Percentiles rank a stretch among this genome's conserved stretches.
These are phyloP conservation scores for Fragaria vesca DNA, from an alignment of 306 rosid genomes.

Conservation along the genomic window DNA sequence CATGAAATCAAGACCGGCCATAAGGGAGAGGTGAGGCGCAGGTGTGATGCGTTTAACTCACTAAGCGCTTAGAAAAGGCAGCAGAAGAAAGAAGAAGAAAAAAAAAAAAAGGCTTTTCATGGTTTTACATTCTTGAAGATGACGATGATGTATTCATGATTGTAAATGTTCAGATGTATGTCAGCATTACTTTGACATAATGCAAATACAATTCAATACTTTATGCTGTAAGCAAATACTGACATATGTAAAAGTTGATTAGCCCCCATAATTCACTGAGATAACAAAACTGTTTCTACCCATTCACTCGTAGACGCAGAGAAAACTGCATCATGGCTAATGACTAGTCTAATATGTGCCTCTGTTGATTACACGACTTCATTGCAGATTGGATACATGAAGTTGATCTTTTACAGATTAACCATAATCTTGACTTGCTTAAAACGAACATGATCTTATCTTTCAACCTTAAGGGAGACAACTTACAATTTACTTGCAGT, in stretches of 20 bases:
- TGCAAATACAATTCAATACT: not conserved
- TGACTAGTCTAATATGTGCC: not conserved
- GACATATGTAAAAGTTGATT: not conserved
- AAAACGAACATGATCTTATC: not conserved
- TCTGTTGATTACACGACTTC: not conserved
- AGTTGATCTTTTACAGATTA: not conserved
- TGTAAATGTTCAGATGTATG: not conserved
- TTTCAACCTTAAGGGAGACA: not conserved
- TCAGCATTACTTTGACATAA: not conserved
- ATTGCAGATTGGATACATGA: not conserved
- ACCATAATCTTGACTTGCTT: not conserved
- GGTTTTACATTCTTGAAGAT: not conserved
- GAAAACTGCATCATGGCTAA: not conserved
- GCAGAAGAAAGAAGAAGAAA: not conserved
- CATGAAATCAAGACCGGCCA: slow-evolving; percentile 36
- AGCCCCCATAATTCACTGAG: not conserved
- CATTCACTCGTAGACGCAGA: not conserved
- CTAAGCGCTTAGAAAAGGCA: slow-evolving; percentile 5
- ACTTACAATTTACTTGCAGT: slow-evolving; percentile 17
- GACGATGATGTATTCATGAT: not conserved
- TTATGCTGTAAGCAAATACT: not conserved
- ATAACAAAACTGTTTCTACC: not conserved
- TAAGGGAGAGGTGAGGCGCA: slow-evolving; percentile 51
- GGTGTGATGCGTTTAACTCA: slow-evolving; percentile 44
- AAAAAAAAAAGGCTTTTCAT: not conserved